Evolutionary conservation across 225 moss, liverwort and hornwort species (phyloP).

Genomic region (Sphagnum tenellum): DNA sequence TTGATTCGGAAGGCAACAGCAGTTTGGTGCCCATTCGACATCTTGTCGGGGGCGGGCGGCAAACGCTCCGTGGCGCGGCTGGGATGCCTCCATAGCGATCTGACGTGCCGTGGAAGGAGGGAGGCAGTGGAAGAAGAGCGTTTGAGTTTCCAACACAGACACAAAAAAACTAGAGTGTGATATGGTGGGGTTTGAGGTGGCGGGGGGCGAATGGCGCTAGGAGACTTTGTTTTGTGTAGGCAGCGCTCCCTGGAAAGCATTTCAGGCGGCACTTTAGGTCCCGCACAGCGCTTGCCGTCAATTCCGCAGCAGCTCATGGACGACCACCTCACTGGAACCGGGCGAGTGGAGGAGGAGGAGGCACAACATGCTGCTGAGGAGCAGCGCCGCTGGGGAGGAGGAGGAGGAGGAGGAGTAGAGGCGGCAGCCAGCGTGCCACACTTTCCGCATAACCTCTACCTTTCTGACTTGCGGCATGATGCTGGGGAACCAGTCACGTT

Average conservation of each 20-base stretch:
- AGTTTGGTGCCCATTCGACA: background rate
- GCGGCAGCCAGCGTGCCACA: constrained; percentile 11
- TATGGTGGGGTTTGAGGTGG: constrained; percentile 31
- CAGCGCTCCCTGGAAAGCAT: constrained; percentile 63
- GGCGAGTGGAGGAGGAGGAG: constrained; percentile 31
- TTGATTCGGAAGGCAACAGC: constrained; percentile 1
- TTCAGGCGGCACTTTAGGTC: constrained; percentile 67
- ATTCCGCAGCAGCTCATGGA: constrained; percentile 33
- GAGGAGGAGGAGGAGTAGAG: constrained; percentile 9
- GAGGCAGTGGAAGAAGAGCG: background rate
- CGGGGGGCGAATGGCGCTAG: constrained; percentile 48
- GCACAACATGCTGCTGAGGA: constrained; percentile 40
- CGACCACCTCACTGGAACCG: constrained; percentile 12
- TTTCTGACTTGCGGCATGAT: constrained; percentile 84
- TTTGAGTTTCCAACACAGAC: background rate
- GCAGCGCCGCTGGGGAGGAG: constrained; percentile 16
- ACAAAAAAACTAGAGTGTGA: constrained; percentile 18
- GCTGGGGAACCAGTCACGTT: constrained; percentile 46
- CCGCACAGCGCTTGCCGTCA: constrained; percentile 18
- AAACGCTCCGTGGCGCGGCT: too few relatives aligned
- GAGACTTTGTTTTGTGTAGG: constrained; percentile 66
- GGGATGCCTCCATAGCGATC: too few relatives aligned
- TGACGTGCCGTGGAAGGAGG: background rate
- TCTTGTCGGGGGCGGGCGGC: too few relatives aligned
- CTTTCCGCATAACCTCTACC: constrained; percentile 55